Conservation (phyloP, 2,329 filamentous ascomycete genomes). For the Leptodontidium sp. region DNA sequence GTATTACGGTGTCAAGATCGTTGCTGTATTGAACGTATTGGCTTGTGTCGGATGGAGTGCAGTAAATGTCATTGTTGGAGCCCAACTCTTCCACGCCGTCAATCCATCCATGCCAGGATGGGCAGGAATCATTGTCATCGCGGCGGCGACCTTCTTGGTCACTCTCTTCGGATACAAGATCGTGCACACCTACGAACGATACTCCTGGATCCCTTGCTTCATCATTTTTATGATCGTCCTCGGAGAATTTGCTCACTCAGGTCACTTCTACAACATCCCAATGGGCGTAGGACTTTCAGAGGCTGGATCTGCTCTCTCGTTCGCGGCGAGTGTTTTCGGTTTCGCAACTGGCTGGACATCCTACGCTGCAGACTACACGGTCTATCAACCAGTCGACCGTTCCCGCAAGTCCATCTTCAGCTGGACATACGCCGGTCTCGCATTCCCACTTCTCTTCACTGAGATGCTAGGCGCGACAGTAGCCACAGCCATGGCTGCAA, state of each 20-base stretch:
- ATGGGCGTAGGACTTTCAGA: slow-evolving; percentile 66
- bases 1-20: slow-evolving; percentile 48
- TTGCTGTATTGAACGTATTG: slow-evolving; percentile 75
- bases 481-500: slow-evolving; percentile 67
- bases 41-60: slow-evolving; percentile 79
- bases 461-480: slow-evolving; percentile 77
- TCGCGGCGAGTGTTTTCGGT: slow-evolving; percentile 71
- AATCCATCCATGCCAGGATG: slow-evolving; percentile 74
- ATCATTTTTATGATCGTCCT: slow-evolving; percentile 78
- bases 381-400: slow-evolving; percentile 74
- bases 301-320: slow-evolving; percentile 68
- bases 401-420: slow-evolving; percentile 70
- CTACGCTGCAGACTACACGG: slow-evolving; percentile 81
- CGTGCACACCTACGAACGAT: slow-evolving; percentile 81
- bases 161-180: slow-evolving; percentile 80
- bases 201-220: slow-evolving; percentile 75
- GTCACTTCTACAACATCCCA: slow-evolving; percentile 68
- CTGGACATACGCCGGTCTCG: slow-evolving; percentile 73
- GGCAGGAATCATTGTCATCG: slow-evolving; percentile 78
- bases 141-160: slow-evolving; percentile 70
- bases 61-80: slow-evolving; percentile 82
- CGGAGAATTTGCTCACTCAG: slow-evolving; percentile 72
- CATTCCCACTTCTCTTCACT: slow-evolving; percentile 76
- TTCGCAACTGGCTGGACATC: slow-evolving; percentile 78
- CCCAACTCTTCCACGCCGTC: slow-evolving; percentile 78